Evolutionary conservation across 2,329 filamentous ascomycete genomes (phyloP).

Genomic region (Helminthosporium solani): DNA sequence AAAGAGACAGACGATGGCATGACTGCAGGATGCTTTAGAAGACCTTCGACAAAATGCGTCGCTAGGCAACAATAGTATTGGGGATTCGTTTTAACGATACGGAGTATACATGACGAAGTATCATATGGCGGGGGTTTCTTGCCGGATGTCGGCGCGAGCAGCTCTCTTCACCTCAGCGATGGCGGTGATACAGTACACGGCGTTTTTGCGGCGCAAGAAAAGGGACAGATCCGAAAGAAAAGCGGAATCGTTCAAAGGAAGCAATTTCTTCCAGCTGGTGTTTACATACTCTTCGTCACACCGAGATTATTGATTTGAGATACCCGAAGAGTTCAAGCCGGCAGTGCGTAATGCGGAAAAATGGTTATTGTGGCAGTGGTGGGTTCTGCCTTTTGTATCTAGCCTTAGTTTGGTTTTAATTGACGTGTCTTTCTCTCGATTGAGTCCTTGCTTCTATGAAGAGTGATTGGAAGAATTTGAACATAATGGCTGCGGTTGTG

Average conservation of each 20-base stretch:
- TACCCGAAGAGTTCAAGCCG: slow-evolving; percentile 8
- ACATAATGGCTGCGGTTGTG: no score
- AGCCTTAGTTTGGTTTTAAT: neutral
- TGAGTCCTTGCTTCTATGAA: no score
- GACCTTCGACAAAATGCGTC: slow-evolving; percentile 1
- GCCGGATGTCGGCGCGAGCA: slow-evolving; percentile 3
- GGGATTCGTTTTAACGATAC: slow-evolving; percentile 2
- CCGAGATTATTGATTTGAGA: slow-evolving; percentile 8
- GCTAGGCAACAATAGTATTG: neutral
- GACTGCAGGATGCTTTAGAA: slow-evolving; percentile 8
- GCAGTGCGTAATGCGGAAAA: slow-evolving; percentile 15
- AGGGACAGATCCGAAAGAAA: slow-evolving; percentile 1
- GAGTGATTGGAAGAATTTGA: no score
- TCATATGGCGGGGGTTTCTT: neutral
- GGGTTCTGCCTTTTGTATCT: neutral
- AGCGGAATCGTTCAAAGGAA: slow-evolving; percentile 15
- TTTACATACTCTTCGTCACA: slow-evolving; percentile 3
- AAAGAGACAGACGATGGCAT: slow-evolving; percentile 18
- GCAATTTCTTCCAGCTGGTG: slow-evolving; percentile 14
- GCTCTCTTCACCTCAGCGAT: slow-evolving; percentile 2
- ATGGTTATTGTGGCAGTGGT: neutral
- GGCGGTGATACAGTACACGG: neutral
- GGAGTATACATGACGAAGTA: neutral
- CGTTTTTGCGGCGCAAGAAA: neutral
- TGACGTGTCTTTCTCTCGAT: neutral